A percentile compares a stretch with the other conserved stretches of the same genome.
Evolutionary conservation across 75 land plant species (phyloP).

Genomic region (Selaginella moellendorffii): DNA sequence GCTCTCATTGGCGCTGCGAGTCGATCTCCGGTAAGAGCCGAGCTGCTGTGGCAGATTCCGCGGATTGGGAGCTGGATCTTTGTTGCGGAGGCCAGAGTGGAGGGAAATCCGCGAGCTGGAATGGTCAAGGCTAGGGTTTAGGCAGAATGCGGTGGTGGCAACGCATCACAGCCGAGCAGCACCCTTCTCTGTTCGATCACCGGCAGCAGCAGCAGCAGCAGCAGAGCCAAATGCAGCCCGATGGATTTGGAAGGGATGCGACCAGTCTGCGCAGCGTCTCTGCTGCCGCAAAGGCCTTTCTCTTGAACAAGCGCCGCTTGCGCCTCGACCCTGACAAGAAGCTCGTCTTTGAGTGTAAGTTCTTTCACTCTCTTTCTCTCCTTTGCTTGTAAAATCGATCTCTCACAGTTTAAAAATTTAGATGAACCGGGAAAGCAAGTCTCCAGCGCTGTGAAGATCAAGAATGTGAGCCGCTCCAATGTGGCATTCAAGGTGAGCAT

Average conservation of each 20-base stretch:
- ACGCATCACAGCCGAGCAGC: background rate
- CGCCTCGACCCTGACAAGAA: conserved; percentile 62
- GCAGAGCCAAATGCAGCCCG: background rate
- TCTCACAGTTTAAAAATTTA: conserved; percentile 12
- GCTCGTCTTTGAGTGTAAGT: conserved; percentile 66
- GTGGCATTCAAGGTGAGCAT: conserved; percentile 81
- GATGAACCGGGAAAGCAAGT: conserved; percentile 99
- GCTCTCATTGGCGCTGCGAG: too few species aligned
- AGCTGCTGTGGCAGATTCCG: too few species aligned
- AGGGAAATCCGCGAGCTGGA: too few species aligned
- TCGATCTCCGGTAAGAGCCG: too few species aligned
- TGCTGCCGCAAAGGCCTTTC: conserved; percentile 40
- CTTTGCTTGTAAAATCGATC: background rate
- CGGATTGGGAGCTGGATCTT: too few species aligned
- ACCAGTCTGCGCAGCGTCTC: conserved; percentile 20
- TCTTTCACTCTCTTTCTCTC: background rate
- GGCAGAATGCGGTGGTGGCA: conserved; percentile 1
- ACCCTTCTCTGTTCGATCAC: background rate
- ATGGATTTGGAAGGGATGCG: background rate
- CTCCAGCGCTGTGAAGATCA: conserved; percentile 71
- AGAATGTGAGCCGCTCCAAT: conserved; percentile 77
- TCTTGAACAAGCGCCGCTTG: conserved; percentile 40
- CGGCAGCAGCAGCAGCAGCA: conserved; percentile 1
- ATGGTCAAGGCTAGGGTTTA: background rate
- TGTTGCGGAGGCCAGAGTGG: too few species aligned